Conservation (phyloP, 768 basidiomycete species). For the Tricholoma saponaceum region DNA sequence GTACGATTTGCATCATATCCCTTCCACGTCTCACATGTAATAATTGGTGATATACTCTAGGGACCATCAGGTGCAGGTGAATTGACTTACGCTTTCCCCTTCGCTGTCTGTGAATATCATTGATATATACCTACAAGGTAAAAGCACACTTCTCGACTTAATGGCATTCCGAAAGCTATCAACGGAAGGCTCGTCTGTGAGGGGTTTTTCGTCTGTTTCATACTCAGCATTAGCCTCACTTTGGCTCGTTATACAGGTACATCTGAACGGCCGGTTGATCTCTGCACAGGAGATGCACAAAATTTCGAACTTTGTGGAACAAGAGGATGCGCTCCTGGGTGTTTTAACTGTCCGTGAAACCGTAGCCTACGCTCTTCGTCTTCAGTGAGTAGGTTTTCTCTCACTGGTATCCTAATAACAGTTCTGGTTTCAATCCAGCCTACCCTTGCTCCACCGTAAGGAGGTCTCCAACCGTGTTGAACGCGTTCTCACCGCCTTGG, state of each 20-base stretch:
- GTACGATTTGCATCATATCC: conserved; percentile 18
- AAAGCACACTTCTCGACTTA: conserved; percentile 42
- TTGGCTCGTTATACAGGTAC: conserved; percentile 24
- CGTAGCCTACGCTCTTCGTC: conserved; percentile 44
- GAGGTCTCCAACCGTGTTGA: conserved; percentile 38
- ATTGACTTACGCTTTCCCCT: neutral
- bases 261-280: conserved; percentile 28
- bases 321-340: conserved; percentile 56
- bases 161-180: conserved; percentile 37
- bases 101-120: neutral
- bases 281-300: conserved; percentile 27
- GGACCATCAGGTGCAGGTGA: conserved; percentile 41
- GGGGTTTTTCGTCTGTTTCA: conserved; percentile 3
- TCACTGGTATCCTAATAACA: neutral
- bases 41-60: conserved; percentile 14
- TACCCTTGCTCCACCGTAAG: conserved; percentile 31
- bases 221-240: neutral
- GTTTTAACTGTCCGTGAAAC: conserved; percentile 56
- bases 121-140: too few relatives aligned
- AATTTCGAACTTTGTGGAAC: conserved; percentile 52
- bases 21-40: conserved; percentile 1
- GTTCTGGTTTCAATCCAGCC: conserved; percentile 15
- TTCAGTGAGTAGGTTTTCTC: conserved; percentile 33
- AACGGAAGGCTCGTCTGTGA: conserved; percentile 25
- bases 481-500: conserved; percentile 40